These are phyloP conservation scores for Phaeosphaeriaceae sp. DNA, from an alignment of 2,329 filamentous ascomycete species.

Conservation along the genomic window DNA sequence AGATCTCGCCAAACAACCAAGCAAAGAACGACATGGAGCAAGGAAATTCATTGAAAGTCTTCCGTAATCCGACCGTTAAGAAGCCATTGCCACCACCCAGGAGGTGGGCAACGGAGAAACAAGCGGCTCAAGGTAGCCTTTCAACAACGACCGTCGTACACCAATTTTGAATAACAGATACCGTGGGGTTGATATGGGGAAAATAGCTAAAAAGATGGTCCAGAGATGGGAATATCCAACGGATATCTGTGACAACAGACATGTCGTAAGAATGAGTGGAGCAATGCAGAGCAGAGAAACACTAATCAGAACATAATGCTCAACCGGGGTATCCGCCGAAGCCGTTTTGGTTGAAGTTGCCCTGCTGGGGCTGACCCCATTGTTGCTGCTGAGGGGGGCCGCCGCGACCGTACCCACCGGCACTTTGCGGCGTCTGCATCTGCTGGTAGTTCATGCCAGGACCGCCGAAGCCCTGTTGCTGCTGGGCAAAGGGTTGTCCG, in stretches of 20 bases:
- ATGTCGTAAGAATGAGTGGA: slow-evolving; percentile 40
- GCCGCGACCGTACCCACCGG: slow-evolving; percentile 84
- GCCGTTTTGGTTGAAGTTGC: slow-evolving; percentile 59
- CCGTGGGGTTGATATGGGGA: slow-evolving; percentile 38
- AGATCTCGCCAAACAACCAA: slow-evolving; percentile 7
- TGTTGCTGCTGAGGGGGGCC: slow-evolving; percentile 61
- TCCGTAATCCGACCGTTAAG: slow-evolving; percentile 22
- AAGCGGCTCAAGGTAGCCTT: slow-evolving; percentile 8
- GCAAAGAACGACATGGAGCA: slow-evolving; percentile 18
- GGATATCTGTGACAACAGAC: slow-evolving; percentile 42
- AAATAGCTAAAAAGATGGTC: slow-evolving; percentile 41
- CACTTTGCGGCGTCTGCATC: slow-evolving; percentile 64
- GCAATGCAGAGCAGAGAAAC: slow-evolving; percentile 37
- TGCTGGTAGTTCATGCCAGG: slow-evolving; percentile 58
- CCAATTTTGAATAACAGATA: slow-evolving; percentile 37
- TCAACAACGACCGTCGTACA: slow-evolving; percentile 23
- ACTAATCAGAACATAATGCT: slow-evolving; percentile 21
- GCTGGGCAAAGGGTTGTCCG: slow-evolving; percentile 67
- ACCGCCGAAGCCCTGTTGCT: slow-evolving; percentile 67
- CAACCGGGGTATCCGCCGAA: slow-evolving; percentile 69
- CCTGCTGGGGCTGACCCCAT: slow-evolving; percentile 60
- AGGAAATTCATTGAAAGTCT: slow-evolving; percentile 36
- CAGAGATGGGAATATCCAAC: slow-evolving; percentile 47
- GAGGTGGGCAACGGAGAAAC: slow-evolving; percentile 11
- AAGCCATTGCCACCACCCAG: slow-evolving; percentile 31